A percentile compares a stretch with the other conserved stretches of the same genome.
These are phyloP conservation scores for Fagopyrum esculentum DNA, from an alignment of 148 eudicot genomes.

Conservation along the genomic window DNA sequence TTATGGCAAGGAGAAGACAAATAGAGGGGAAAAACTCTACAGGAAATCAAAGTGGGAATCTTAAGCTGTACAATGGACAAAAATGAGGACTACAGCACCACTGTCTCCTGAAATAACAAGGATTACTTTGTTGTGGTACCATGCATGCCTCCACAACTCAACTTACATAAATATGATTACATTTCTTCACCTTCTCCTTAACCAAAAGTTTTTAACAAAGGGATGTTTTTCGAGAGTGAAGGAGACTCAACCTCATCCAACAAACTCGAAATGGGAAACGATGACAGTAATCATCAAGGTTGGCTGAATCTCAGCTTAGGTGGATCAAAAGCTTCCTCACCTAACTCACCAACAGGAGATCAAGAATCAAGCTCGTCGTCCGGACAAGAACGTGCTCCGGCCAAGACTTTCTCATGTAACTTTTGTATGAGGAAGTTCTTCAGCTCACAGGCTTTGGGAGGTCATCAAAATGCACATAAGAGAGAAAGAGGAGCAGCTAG, in stretches of 20 bases:
- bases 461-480: slow-evolving; percentile 83
- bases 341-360: slow-evolving; percentile 20
- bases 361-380: slow-evolving; percentile 9
- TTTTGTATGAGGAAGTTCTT: slow-evolving; percentile 67
- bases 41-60: slow-evolving; percentile 38
- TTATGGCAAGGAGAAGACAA: slow-evolving; percentile 10
- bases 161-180: neutral
- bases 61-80: slow-evolving; percentile 36
- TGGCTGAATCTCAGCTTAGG: slow-evolving; percentile 50
- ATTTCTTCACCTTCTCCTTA: neutral
- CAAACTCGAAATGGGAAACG: slow-evolving; percentile 25
- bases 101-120: slow-evolving; percentile 29
- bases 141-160: neutral
- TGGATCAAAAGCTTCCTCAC: slow-evolving; percentile 6
- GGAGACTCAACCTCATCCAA: slow-evolving; percentile 14
- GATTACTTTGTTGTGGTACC: slow-evolving; percentile 17
- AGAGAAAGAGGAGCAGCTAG: slow-evolving; percentile 61
- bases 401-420: slow-evolving; percentile 54
- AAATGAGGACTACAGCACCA: slow-evolving; percentile 32
- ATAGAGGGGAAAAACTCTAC: slow-evolving; percentile 14
- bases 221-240: slow-evolving; percentile 17
- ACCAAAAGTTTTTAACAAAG: neutral
- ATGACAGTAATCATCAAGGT: slow-evolving; percentile 12
- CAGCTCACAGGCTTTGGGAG: slow-evolving; percentile 81
- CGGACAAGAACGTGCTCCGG: slow-evolving; percentile 14